phyloP scores from a whole-genome alignment of 2,329 filamentous ascomycete genomes.

The Ophiostoma tasmaniense region DNA sequence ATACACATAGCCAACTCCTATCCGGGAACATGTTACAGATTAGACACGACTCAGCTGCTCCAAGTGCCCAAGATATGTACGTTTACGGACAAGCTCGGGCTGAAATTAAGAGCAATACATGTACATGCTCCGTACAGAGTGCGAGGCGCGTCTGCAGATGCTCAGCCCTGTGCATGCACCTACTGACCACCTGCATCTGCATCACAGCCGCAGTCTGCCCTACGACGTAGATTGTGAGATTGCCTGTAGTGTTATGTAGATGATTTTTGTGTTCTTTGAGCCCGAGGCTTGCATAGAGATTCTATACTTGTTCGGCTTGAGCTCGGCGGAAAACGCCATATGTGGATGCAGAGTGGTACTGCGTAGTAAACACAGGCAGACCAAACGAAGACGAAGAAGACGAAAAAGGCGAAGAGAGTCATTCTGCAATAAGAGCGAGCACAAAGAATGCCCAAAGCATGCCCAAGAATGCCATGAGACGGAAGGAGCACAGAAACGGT shows the following conservation, averaged over 20 bases:
- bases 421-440: too few relatives aligned
- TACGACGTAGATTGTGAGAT: background rate
- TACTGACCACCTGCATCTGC: background rate
- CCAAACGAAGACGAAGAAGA: background rate
- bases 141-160: background rate
- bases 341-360: background rate
- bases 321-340: background rate
- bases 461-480: too few relatives aligned
- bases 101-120: background rate
- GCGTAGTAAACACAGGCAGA: background rate
- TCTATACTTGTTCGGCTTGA: background rate
- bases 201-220: background rate
- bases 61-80: slow-evolving; percentile 1
- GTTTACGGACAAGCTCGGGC: background rate
- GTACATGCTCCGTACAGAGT: background rate
- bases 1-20: background rate
- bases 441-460: too few relatives aligned
- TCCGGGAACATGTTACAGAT: background rate
- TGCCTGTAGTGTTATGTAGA: too few relatives aligned
- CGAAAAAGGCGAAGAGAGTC: too few relatives aligned
- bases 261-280: background rate
- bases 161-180: background rate
- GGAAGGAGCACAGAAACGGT: background rate
- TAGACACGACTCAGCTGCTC: background rate
- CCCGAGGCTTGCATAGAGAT: background rate